Evolutionary conservation across 192 early-diverging fungal genomes (phyloP), one percentile per base, ranked within the genome.

Genomic region (Coemansia sp.): DNA sequence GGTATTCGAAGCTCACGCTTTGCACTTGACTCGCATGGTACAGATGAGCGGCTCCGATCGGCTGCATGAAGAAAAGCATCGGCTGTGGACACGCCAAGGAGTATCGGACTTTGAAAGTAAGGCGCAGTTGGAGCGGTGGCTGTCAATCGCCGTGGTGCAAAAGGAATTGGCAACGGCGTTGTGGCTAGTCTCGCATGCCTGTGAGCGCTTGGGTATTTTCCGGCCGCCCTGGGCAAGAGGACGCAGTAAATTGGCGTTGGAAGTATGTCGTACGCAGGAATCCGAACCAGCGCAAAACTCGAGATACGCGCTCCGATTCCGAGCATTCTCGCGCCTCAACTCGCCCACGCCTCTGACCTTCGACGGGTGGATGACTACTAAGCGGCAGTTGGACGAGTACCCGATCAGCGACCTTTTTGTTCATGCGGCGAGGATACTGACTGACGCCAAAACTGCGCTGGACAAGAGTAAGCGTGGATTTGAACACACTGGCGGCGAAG

Each of bases 311-410:
- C 65, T 82, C 17, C 64, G 79, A 46, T 76, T 82, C 70, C 71
- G 79, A 1, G 72, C 60, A 2, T 65, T 75, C 21, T 58, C 65
- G 48, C 64, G 66, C n/a, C 74, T 82, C 29, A 69, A 63, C 17
- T 82, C 79, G 48, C 79, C 79, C 9, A 64, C 74, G 14, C 62
- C 69, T 5, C 58, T 76, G 68, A n/a, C 68, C 14, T 82, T 72
- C 25, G 66, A 58, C 25, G 65, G 57, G 6, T 82, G 72, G 74
- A 10, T n/a, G 21, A 61, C 61, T 3, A 62, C 75, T 4, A 19
- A 44, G 34, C 62, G 32, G 11, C 79, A 82, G 63, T 68, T 82
- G 41, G 79, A 82, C 45, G 58, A 27, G 62, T 68, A 62, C 32
- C 39, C 58, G 48, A 11, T 74, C 3, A 39, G 14, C 21, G 79